phyloP scores from a whole-genome alignment of 129 eudicot genomes.

The Centrapalus pauciflorus region DNA sequence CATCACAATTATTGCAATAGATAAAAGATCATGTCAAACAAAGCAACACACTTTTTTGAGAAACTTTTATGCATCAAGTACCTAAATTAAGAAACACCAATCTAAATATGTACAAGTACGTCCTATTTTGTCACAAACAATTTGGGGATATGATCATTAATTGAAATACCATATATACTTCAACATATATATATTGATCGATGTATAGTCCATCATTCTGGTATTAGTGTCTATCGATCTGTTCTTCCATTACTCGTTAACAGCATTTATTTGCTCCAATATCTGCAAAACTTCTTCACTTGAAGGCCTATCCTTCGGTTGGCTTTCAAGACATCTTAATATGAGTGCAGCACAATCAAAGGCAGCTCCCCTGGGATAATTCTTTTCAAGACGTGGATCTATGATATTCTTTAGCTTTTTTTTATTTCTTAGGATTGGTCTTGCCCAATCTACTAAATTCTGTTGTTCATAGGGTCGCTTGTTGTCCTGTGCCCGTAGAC shows the following conservation, averaged over 20 bases:
- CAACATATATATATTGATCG: too few species aligned
- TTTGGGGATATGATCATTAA: too few species aligned
- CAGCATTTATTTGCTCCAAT: slow-evolving; percentile 21
- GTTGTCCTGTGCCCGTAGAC: slow-evolving; percentile 6
- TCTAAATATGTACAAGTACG: too few species aligned
- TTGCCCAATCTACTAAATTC: slow-evolving; percentile 17
- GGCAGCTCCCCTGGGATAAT: slow-evolving; percentile 18
- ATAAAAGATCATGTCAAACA: too few species aligned
- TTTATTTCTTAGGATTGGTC: slow-evolving; percentile 1
- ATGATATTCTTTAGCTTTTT: slow-evolving; percentile 11
- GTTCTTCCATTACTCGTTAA: slow-evolving; percentile 3
- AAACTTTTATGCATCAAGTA: too few species aligned
- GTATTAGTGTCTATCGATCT: too few species aligned
- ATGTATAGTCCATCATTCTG: too few species aligned
- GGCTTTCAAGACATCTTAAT: slow-evolving; percentile 6
- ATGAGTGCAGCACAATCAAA: slow-evolving; percentile 11
- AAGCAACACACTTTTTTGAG: too few species aligned
- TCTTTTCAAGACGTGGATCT: slow-evolving; percentile 23
- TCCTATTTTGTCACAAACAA: too few species aligned
- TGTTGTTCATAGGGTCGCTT: not conserved
- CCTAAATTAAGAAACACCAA: too few species aligned
- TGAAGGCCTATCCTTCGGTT: slow-evolving; percentile 27
- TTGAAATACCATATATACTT: too few species aligned
- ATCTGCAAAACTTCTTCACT: slow-evolving; percentile 25
- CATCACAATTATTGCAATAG: too few species aligned